A percentile compares a stretch with the other conserved stretches of the same genome.
phyloP scores from a whole-genome alignment of 176 grass and related monocot species.

The Aechmea fasciata region DNA sequence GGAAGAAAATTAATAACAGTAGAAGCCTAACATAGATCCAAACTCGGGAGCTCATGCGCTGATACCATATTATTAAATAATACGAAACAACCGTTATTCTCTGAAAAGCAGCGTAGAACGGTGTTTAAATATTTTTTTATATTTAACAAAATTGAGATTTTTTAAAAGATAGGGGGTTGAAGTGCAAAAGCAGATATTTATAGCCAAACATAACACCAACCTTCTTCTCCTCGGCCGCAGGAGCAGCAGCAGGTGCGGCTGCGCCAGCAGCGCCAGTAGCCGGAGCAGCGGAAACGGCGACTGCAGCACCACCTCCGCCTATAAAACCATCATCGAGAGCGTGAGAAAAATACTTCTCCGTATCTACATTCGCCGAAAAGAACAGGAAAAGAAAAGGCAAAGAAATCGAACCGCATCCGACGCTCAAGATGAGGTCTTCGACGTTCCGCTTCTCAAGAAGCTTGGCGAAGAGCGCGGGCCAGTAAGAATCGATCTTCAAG shows the following conservation, averaged over 20 bases:
- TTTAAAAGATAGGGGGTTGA: too few species aligned
- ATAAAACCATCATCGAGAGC: not conserved
- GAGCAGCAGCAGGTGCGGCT: constrained; percentile 23
- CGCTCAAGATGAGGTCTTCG: constrained; percentile 60
- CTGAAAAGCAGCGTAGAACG: too few species aligned
- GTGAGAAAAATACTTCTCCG: not conserved
- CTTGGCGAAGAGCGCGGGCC: constrained; percentile 74
- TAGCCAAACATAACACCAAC: constrained; percentile 8
- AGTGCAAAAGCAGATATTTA: too few species aligned
- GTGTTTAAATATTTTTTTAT: too few species aligned
- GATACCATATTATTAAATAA: too few species aligned
- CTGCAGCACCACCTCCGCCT: constrained; percentile 56
- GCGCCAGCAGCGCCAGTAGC: constrained; percentile 33
- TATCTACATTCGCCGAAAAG: not conserved
- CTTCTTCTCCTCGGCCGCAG: constrained; percentile 61
- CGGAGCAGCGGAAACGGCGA: constrained; percentile 34
- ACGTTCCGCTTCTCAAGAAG: constrained; percentile 60
- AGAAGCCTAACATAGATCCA: too few species aligned
- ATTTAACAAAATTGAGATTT: too few species aligned
- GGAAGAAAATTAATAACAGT: too few species aligned
- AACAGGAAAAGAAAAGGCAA: not conserved
- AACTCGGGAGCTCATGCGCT: too few species aligned
- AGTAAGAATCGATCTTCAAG: constrained; percentile 72
- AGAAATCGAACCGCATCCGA: constrained; percentile 57
- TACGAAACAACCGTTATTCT: too few species aligned